Evolutionary conservation across 176 grass and related monocot species (phyloP).

Genomic region (Puccinellia tenuiflora): DNA sequence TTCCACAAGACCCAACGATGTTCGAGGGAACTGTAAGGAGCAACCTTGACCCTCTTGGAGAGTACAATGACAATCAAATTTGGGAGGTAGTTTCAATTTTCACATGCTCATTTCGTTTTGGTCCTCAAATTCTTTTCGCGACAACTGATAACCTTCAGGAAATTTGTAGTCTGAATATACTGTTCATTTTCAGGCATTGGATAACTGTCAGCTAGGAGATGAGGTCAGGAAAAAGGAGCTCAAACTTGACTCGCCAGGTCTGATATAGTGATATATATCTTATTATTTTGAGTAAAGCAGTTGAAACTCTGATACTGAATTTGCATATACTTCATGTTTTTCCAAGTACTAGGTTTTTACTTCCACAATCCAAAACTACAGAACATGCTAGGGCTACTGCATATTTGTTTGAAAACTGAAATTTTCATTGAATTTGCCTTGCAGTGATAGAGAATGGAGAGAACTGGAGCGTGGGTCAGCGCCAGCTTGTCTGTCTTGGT

Average conservation of each 20-base stretch:
- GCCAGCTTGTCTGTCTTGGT: slow-evolving; percentile 74
- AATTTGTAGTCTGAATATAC: not conserved
- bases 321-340: not conserved
- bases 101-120: not conserved
- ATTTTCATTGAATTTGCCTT: not conserved
- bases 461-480: slow-evolving; percentile 67
- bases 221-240: slow-evolving; percentile 68
- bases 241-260: slow-evolving; percentile 71
- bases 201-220: slow-evolving; percentile 65
- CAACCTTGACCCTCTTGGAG: slow-evolving; percentile 81
- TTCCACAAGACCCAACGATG: slow-evolving; percentile 91
- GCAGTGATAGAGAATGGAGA: slow-evolving; percentile 88
- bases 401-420: not conserved
- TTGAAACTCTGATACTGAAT: not conserved
- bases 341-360: not conserved
- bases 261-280: not conserved
- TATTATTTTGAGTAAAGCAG: not conserved
- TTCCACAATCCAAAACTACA: not conserved
- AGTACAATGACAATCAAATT: slow-evolving; percentile 75
- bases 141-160: not conserved
- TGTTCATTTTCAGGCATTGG: slow-evolving; percentile 49
- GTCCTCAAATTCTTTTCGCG: not conserved
- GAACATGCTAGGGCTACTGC: not conserved
- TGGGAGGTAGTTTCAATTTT: slow-evolving; percentile 59
- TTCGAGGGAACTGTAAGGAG: slow-evolving; percentile 87